Evolutionary conservation across 371 early-diverging fungal species (phyloP).

Genomic region (Mycotypha africana): DNA sequence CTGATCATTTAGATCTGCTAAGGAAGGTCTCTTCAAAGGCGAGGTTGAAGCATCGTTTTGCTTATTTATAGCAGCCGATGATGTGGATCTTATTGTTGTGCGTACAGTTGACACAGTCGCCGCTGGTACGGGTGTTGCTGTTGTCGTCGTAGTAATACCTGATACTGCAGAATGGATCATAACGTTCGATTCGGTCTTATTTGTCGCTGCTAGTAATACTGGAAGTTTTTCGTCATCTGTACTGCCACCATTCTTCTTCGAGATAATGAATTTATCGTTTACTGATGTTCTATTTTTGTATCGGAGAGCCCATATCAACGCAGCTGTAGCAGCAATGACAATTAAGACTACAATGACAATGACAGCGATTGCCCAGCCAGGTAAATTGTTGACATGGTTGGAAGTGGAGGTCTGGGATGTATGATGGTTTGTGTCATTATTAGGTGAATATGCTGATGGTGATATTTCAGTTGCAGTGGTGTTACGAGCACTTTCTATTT

Average conservation of each 20-base stretch:
- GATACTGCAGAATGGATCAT: too few species aligned
- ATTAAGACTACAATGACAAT: slow-evolving; percentile 25
- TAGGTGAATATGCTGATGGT: neutral
- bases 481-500: slow-evolving; percentile 28
- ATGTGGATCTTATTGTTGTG: too few species aligned
- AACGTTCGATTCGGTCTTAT: too few species aligned
- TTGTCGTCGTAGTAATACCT: too few species aligned
- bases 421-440: neutral
- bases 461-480: slow-evolving; percentile 9
- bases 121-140: too few species aligned
- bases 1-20: slow-evolving; percentile 21
- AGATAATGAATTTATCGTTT: neutral
- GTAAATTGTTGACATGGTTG: neutral
- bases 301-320: slow-evolving; percentile 20
- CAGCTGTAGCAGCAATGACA: slow-evolving; percentile 19
- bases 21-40: too few species aligned
- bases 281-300: slow-evolving; percentile 15
- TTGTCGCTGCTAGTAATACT: slow-evolving; percentile 3
- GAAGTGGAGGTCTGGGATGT: neutral
- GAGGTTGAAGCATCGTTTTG: slow-evolving; percentile 3
- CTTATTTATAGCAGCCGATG: neutral
- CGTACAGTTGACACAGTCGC: neutral
- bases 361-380: slow-evolving; percentile 41
- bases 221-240: slow-evolving; percentile 10
- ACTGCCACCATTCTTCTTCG: neutral